Evolutionary conservation across 768 basidiomycete species (phyloP), one percentile per base, ranked within the genome.

Genomic region (Strobilomyces echinocephalus): DNA sequence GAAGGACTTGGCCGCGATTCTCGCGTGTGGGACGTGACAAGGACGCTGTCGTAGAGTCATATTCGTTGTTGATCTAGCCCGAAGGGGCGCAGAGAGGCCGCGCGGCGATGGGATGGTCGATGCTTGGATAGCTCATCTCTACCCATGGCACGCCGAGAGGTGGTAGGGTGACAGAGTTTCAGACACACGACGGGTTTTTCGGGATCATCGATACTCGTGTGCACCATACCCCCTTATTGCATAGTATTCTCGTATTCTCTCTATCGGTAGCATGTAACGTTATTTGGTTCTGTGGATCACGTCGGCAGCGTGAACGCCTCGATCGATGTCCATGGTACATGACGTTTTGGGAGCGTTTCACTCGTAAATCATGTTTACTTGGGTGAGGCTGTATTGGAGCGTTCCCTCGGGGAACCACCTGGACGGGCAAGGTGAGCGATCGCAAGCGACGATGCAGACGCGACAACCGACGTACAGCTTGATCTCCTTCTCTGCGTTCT

Each of bases 321-420:
- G 45, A 35, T n/a, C n/a, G n/a, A 34, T 48, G 41, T 64, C 58
- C 60, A 61, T 46, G 31, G 46, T 70, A 67, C 63, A 65, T 15
- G 41, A 36, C 16, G 12, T 50, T 56, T 50, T 49, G 2, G 21
- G 20, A 43, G 30, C 5, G 38, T 31, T 55, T 75, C 79, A 86
- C 81, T 94, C 92, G 70, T 85, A 91, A 71, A 94, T 76, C 88
- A 89, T 88, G 58, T 74, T 63, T 64, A 81, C 82, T 65, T 82
- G 71, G 58, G 79, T 78, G 70, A 77, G 78, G 54, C 74, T 73
- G 74, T 88, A 92, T 74, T 91, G 85, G 55, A 81, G 70, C 52
- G 82, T 71, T 52, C 90, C 89, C 69, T 93, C 91, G 33, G 91
- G 87, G 90, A 94, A 95, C 92, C 92, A 95, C 63, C 90, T 92